Evolutionary conservation across 768 basidiomycete genomes (phyloP), one percentile per base, ranked within the genome.

Genomic region (Lactarius quietus): DNA sequence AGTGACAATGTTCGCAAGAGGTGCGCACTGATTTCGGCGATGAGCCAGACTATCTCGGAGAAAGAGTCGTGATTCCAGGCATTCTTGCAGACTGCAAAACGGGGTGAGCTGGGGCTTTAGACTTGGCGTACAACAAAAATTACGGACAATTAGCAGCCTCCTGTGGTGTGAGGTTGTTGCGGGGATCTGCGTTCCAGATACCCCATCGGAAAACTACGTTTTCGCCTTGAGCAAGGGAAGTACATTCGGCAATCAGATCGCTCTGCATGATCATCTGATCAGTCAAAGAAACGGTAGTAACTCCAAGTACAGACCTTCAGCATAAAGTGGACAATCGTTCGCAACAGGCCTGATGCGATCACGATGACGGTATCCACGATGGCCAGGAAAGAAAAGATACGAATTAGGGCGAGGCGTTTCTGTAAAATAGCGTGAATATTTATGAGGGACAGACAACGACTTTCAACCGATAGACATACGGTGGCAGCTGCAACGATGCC

Each of bases 1-100:
- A 38, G 23, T 15, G 29, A 23, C 12, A 2, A 26, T 23, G 43
- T 41, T 6, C 7, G 53, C 20, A 64, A 20, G 45, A 29, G 23
- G 9, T 2, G 74, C 87, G 68, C 73, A 92, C 92, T 28, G 43
- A 83, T 76, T 29, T 82, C 81, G 31, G 88, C 71, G 43, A 93
- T 71, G 43, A 92, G 79, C 52, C 81, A 80, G 35, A 91, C 68
- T 67, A 95, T 85, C 70, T 88, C 83, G 3, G 81, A 77, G 84
- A 86, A 88, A 1, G 90, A 90, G 65, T 84, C 84, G 43, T 79
- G 85, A 67, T 76, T 78, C 84, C 87, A 94, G 9, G 78, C 77
- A 29, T 72, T 67, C 9, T 76, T 76, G 73, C 93, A 95, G 78
- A 83, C 92, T 93, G 71, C 1, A 35, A 36, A 58, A 18, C 23